Percentiles rank a stretch among this genome's conserved stretches.
phyloP scores from a whole-genome alignment of 106 monocot genomes.

The Dactylorhiza incarnata region DNA sequence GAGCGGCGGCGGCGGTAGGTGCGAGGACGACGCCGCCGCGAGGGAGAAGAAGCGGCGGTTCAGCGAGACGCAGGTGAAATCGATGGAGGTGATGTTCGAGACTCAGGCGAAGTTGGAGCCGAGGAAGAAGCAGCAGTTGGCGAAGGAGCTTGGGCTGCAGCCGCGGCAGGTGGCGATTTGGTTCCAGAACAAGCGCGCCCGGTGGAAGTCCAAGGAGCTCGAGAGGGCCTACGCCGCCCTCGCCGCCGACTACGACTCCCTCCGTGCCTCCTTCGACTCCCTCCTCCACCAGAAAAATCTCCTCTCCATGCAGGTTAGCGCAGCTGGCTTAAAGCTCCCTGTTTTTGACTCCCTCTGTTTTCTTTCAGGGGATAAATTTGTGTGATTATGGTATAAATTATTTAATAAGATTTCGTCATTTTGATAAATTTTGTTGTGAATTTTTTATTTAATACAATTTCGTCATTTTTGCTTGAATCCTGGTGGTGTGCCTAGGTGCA shows the following conservation, averaged over 20 bases:
- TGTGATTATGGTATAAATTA: not conserved
- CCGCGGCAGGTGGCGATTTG: constrained; percentile 76
- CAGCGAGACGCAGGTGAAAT: constrained; percentile 56
- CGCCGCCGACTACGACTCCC: constrained; percentile 35
- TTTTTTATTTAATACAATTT: too few species aligned
- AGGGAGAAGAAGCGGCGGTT: constrained; percentile 44
- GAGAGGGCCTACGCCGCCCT: constrained; percentile 44
- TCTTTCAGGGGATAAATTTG: too few species aligned
- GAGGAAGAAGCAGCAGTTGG: constrained; percentile 52
- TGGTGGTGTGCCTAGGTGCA: not conserved
- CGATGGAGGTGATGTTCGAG: constrained; percentile 65
- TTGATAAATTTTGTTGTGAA: too few species aligned
- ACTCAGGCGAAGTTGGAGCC: constrained; percentile 60
- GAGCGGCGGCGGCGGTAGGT: not conserved
- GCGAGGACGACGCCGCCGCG: not conserved
- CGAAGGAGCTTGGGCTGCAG: constrained; percentile 57
- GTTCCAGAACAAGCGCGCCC: constrained; percentile 80
- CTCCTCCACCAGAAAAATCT: constrained; percentile 40
- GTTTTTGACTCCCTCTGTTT: too few species aligned
- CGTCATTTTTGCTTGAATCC: not conserved
- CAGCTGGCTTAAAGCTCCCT: too few species aligned
- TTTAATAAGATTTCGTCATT: too few species aligned
- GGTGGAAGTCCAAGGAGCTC: constrained; percentile 77
- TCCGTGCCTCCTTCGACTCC: constrained; percentile 33
- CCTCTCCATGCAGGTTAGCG: constrained; percentile 43